Conservation (phyloP, 2,329 filamentous ascomycete species). For the Cercospora zeina region DNA sequence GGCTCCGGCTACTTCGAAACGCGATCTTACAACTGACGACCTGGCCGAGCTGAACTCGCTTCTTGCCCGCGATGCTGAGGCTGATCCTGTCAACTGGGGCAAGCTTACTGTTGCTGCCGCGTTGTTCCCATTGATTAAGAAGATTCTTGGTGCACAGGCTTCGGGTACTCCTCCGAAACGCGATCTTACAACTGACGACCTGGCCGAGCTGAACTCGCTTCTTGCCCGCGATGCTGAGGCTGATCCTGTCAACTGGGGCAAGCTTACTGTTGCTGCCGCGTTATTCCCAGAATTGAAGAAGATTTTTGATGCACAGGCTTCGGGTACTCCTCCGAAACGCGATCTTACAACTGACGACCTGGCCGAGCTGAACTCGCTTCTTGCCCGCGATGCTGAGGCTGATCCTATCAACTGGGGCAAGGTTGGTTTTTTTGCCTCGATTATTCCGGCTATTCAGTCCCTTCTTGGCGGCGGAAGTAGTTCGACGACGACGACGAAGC, state of each 20-base stretch:
- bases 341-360: not conserved
- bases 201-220: not conserved
- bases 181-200: not conserved
- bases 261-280: too few species aligned
- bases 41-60: not conserved
- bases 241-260: too few species aligned
- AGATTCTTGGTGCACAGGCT: too few species aligned
- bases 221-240: not conserved
- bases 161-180: too few species aligned
- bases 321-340: not conserved
- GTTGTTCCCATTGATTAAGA: too few species aligned
- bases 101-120: too few species aligned
- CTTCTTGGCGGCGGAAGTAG: too few species aligned
- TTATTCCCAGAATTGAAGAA: too few species aligned
- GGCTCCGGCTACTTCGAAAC: too few species aligned
- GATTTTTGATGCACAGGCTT: too few species aligned
- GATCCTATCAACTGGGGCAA: not conserved
- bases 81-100: too few species aligned
- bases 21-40: not conserved
- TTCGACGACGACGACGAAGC: not conserved
- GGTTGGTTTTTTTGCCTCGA: not conserved
- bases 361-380: not conserved
- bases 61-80: not conserved
- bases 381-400: not conserved
- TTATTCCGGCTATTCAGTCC: not conserved